A percentile compares a stretch with the other conserved stretches of the same genome.
Conservation (phyloP, 139 green algal genomes). For the Micromonas pusilla region DNA sequence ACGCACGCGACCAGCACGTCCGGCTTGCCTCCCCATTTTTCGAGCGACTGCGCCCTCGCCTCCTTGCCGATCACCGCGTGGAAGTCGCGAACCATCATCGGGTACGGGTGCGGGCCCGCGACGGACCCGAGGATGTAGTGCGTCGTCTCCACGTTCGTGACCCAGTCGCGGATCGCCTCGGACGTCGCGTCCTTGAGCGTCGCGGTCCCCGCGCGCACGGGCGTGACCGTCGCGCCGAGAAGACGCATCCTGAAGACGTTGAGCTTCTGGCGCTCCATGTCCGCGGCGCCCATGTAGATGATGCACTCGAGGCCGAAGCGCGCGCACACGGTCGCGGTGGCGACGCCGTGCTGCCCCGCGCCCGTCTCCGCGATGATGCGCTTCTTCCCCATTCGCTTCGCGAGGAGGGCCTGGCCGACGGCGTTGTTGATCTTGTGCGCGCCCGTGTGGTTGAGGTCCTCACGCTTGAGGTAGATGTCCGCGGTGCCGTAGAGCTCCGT, state of each 20-base stretch:
- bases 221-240: constrained; percentile 82
- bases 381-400: constrained; percentile 87
- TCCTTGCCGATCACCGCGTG: constrained; percentile 91
- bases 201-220: constrained; percentile 80
- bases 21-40: constrained; percentile 76
- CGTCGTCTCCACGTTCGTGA: constrained; percentile 98
- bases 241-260: constrained; percentile 99
- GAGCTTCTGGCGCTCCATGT: constrained; percentile 94
- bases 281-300: constrained; percentile 97
- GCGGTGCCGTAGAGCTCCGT: constrained; percentile 66
- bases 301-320: constrained; percentile 90
- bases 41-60: constrained; percentile 65
- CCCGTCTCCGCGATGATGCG: constrained; percentile 98
- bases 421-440: constrained; percentile 99
- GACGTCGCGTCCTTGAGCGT: constrained; percentile 97
- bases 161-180: constrained; percentile 98
- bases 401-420: constrained; percentile 88
- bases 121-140: constrained; percentile 98
- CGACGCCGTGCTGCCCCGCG: constrained; percentile 95
- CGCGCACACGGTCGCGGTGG: constrained; percentile 94
- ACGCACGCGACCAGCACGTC: constrained; percentile 96
- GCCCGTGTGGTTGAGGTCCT: constrained; percentile 98
- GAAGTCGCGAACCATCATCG: constrained; percentile 98
- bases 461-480: constrained; percentile 95
- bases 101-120: constrained; percentile 95